Percentiles rank a stretch among this genome's conserved stretches.
Evolutionary conservation across 208 protist species (phyloP).

Genomic region (Acanthamoeba castellanii): DNA sequence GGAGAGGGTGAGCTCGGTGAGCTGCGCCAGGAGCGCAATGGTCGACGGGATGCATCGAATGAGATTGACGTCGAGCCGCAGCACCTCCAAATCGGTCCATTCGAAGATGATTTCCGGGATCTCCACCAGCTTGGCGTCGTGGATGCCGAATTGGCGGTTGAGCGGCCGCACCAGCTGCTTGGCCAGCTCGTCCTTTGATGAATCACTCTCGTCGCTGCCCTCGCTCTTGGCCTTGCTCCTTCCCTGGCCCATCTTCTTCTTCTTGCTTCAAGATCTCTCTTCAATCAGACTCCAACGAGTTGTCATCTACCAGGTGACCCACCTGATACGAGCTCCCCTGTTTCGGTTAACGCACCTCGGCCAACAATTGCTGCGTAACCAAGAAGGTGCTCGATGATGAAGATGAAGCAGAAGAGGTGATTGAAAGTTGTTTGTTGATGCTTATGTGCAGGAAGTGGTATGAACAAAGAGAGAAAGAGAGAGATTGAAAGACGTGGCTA

Average conservation of each 20-base stretch:
- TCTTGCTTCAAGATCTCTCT: no score
- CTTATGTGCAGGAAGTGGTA: background rate
- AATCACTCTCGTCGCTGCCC: background rate
- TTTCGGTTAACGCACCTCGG: no score
- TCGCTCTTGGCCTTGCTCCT: background rate
- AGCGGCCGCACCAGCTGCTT: background rate
- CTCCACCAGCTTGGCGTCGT: background rate
- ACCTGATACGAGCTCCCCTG: no score
- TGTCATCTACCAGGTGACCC: no score
- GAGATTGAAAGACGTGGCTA: background rate
- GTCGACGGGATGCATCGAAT: constrained; percentile 1
- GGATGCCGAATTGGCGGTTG: background rate
- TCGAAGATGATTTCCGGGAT: background rate
- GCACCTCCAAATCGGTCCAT: constrained; percentile 1
- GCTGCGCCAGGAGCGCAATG: background rate
- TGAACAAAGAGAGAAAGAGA: background rate
- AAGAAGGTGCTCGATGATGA: no score
- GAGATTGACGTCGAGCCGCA: constrained; percentile 23
- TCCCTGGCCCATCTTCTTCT: background rate
- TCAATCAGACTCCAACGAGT: no score
- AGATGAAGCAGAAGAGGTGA: no score
- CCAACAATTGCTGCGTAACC: no score
- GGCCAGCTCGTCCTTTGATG: background rate
- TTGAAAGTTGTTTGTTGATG: no score
- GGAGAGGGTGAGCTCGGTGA: constrained; percentile 7